A percentile compares a stretch with the other conserved stretches of the same genome.
phyloP scores from a whole-genome alignment of 306 rosid species.

The Sicyos baderoa region DNA sequence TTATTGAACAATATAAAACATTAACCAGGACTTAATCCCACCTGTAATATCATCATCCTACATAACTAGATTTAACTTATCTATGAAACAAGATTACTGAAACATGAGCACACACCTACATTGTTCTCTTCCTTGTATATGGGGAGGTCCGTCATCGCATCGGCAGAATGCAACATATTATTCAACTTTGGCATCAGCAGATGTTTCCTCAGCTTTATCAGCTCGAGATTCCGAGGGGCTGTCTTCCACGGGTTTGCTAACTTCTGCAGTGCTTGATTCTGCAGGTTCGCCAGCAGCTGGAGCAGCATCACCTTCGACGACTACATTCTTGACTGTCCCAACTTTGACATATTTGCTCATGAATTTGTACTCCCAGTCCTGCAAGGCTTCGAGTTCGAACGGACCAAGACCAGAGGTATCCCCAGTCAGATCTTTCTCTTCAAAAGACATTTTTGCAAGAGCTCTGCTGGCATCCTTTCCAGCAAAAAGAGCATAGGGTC shows the following conservation, averaged over 20 bases:
- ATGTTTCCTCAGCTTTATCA: conserved; percentile 44
- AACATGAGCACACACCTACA: no score
- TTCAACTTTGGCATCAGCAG: conserved; percentile 14
- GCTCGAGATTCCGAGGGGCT: conserved; percentile 40
- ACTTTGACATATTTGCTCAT: conserved; percentile 81
- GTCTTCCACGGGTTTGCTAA: conserved; percentile 38
- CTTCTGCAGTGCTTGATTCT: conserved; percentile 28
- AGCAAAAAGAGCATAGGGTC: conserved; percentile 89
- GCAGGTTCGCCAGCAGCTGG: conserved; percentile 35
- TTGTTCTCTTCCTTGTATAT: no score
- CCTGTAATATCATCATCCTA: no score
- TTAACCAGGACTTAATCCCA: no score
- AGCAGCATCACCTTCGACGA: conserved; percentile 40
- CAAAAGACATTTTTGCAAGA: conserved; percentile 96
- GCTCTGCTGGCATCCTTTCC: conserved; percentile 99
- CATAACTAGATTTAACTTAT: no score
- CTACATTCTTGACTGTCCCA: conserved; percentile 49
- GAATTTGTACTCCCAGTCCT: conserved; percentile 94
- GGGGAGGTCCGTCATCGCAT: no score
- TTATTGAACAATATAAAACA: no score
- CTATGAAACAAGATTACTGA: no score
- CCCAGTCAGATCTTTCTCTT: conserved; percentile 75
- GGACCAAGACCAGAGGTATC: conserved; percentile 79
- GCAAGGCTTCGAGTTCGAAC: conserved; percentile 69
- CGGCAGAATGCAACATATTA: no score